Evolutionary conservation across 208 protist species (phyloP).

Genomic region (Trypanosoma lewisi): DNA sequence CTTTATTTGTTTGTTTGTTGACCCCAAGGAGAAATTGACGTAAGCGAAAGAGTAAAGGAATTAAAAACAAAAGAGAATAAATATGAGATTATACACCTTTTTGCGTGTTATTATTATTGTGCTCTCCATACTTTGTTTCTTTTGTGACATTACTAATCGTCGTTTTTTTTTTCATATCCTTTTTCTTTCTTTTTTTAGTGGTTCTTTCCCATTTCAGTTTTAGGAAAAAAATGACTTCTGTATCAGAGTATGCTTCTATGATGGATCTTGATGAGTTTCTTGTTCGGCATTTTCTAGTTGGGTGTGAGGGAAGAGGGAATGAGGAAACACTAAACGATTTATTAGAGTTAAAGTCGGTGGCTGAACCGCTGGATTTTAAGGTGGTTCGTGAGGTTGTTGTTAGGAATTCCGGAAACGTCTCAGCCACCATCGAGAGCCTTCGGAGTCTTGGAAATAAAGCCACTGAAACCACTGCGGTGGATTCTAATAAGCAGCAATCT

Average conservation of each 20-base stretch:
- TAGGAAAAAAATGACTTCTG: neutral
- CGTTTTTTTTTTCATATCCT: neutral
- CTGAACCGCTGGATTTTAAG: conserved; percentile 21
- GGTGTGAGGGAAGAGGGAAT: conserved; percentile 13
- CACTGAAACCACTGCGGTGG: neutral
- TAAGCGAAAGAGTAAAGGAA: neutral
- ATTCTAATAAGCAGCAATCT: neutral
- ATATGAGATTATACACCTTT: neutral
- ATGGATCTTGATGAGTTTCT: conserved; percentile 22
- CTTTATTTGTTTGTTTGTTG: too few relatives aligned
- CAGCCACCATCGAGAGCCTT: conserved; percentile 24
- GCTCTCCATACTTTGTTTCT: too few relatives aligned
- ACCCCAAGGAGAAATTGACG: too few relatives aligned
- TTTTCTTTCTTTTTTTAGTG: neutral
- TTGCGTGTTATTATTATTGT: neutral
- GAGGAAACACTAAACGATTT: conserved; percentile 31
- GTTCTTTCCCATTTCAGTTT: neutral
- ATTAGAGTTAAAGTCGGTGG: conserved; percentile 30
- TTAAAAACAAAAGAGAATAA: neutral
- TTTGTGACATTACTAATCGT: too few relatives aligned
- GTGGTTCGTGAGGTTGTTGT: conserved; percentile 7
- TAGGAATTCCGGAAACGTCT: conserved; percentile 15
- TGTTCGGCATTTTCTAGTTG: conserved; percentile 31
- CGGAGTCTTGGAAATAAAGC: neutral
- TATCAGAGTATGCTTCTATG: conserved; percentile 16